These are phyloP conservation scores for Prillingera fragicola DNA, from an alignment of 1,284 basidiomycete species.

Conservation along the genomic window DNA sequence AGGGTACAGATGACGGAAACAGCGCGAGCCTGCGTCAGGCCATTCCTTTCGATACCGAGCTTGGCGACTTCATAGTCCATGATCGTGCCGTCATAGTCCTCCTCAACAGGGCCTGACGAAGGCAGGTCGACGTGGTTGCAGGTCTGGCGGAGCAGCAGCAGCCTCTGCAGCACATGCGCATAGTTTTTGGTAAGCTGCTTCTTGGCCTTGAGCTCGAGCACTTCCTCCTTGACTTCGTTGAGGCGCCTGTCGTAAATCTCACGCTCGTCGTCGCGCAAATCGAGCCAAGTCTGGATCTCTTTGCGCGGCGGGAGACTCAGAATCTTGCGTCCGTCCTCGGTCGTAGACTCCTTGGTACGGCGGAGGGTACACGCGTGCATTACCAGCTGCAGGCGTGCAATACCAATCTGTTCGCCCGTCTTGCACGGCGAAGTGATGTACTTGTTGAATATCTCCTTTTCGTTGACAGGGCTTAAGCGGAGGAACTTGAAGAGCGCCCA, in stretches of 20 bases:
- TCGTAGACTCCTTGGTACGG: constrained; percentile 85
- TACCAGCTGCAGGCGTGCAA: constrained; percentile 89
- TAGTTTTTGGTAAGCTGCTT: constrained; percentile 90
- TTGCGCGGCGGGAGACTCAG: constrained; percentile 79
- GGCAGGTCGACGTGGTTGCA: constrained; percentile 95
- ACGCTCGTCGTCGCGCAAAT: constrained; percentile 77
- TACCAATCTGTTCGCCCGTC: constrained; percentile 81
- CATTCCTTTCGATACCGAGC: constrained; percentile 68
- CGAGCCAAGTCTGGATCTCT: constrained; percentile 76
- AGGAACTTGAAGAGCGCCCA: constrained; percentile 95
- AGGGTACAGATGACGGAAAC: constrained; percentile 72
- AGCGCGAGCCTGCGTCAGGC: constrained; percentile 71
- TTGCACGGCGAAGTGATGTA: constrained; percentile 89
- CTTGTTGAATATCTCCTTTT: constrained; percentile 87
- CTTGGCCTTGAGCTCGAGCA: constrained; percentile 70
- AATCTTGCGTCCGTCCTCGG: constrained; percentile 74
- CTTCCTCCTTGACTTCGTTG: constrained; percentile 26
- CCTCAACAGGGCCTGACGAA: constrained; percentile 49
- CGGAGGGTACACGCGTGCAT: constrained; percentile 96
- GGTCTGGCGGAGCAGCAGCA: constrained; percentile 89
- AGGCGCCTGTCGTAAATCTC: constrained; percentile 82
- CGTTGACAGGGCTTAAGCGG: constrained; percentile 83
- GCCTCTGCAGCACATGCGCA: constrained; percentile 93
- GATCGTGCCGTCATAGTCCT: constrained; percentile 57
- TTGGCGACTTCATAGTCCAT: constrained; percentile 68